Evolutionary conservation across 1,284 basidiomycete genomes (phyloP), one percentile per base, ranked within the genome.

Genomic region (Phaffia rhodozyma): DNA sequence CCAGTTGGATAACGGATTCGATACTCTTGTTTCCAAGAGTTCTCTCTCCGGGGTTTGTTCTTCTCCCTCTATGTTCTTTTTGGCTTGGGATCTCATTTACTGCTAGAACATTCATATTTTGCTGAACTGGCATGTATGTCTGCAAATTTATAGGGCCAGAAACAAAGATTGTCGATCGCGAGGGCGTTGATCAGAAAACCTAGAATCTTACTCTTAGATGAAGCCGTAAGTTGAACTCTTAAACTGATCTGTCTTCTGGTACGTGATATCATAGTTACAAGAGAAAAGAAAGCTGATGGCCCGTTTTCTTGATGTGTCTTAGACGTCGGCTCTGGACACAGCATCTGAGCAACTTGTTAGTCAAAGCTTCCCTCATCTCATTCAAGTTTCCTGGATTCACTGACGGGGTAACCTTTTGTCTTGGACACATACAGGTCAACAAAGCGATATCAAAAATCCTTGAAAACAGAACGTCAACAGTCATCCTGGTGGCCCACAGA

Each of bases 401-500:
- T 38, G 50, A n/a, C 25, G 21, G 5, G 23, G 25, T 25, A 3
- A 3, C 47, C 53, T 7, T 13, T 11, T 18, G 32, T 53, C 13
- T 16, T 11, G 13, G 13, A 43, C 1, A 23, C 20, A 30, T 3
- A 67, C 65, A 72, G 62, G 76, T 78, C 68, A 79, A 79, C 68
- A 71, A 73, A 20, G 78, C 78, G 9, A 74, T 79, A 51, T 72
- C 75, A 47, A 67, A 70, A 47, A 75, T 79, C 49, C 78, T 79
- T 68, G 67, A 69, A 25, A 68, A 76, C 58, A 78, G 77, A 25
- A 71, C 75, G 66, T 78, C 78, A 60, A 79, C 78, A 3, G 78
- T 79, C 60, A 79, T 78, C 68, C 76, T 79, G 65, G 77, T 79
- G 27, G 78, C 78, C 1, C 79, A 80, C 68, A 71, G 79, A 34